Evolutionary conservation across 2,329 filamentous ascomycete genomes (phyloP), one percentile per base, ranked within the genome.

Genomic region (Chrysoporthe deuterocubensis): DNA sequence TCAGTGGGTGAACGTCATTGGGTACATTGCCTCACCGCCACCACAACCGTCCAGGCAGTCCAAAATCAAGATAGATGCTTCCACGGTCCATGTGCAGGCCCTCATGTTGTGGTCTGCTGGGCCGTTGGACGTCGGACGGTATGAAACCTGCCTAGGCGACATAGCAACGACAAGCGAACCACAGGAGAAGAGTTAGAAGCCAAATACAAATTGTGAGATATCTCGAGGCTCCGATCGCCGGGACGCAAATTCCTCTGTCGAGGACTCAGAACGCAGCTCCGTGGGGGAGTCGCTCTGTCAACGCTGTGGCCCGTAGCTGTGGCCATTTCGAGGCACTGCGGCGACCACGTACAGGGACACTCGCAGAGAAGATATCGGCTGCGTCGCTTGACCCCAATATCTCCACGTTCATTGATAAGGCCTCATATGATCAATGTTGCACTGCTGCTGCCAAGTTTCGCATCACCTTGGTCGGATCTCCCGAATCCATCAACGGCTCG

Each of bases 1-100:
- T n/a, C 85, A 90, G 69, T 97, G 94, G 94, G 79, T 97, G 62
- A 97, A 97, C 76, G 85, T 97, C 3, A 87, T 97, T 71, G 95
- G 94, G 6, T 96, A 96, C 76, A 82, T 94, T 65, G 84, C 82
- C 52, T 76, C 76, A 56, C 63, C 73, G 58, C 71, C 68, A 64
- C 69, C 42, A 69, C 43, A 46, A 9, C 43, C 37, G 18, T 56
- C 48, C 4, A 64, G 58, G 52, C 52, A 65, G 48, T 56, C 66
- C 46, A 65, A 67, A 56, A 60, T 44, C 62, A 69, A 67, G 58
- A 37, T 32, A 32, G 59, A 54, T 5, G 32, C 14, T 14, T 67
- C 71, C 18, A 70, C 71, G 64, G 78, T 84, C 40, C 75, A 80
- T 67, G 81, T 97, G 21, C 92, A 97, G 75, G 93, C 92, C 1